These are phyloP conservation scores for Phytophthora agathidicida DNA, from an alignment of 352 stramenopile species.

Conservation along the genomic window DNA sequence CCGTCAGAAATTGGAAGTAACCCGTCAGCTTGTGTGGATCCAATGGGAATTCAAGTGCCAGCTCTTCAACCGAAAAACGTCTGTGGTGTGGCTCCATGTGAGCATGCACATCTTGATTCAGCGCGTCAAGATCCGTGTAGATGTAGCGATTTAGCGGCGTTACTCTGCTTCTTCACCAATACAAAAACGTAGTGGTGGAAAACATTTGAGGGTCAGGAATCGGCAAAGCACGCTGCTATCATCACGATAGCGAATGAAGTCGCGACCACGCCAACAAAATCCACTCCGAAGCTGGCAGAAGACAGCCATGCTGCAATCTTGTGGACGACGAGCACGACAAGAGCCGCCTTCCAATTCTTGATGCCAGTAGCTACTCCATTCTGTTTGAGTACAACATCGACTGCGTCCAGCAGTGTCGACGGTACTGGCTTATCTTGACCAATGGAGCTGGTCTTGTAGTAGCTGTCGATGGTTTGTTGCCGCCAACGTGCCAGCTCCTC, in stretches of 20 bases:
- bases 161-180: not conserved
- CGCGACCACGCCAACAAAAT: constrained; percentile 6
- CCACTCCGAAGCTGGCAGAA: constrained; percentile 3
- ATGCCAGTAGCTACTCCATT: constrained; percentile 11
- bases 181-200: too few relatives aligned
- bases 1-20: not conserved
- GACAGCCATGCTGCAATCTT: constrained; percentile 21
- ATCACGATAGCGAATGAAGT: constrained; percentile 9
- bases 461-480: not conserved
- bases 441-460: not conserved
- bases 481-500: constrained; percentile 15
- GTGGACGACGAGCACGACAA: constrained; percentile 15
- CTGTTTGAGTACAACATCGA: constrained; percentile 17
- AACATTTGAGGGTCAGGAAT: too few relatives aligned
- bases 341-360: constrained; percentile 19
- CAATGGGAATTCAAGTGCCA: not conserved
- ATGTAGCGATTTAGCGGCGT: not conserved
- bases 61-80: not conserved
- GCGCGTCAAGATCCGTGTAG: not conserved
- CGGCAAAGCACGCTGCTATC: constrained; percentile 9
- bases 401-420: constrained; percentile 7
- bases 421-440: not conserved
- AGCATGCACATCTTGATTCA: not conserved
- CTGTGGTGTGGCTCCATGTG: not conserved
- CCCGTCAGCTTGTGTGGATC: not conserved